A percentile compares a stretch with the other conserved stretches of the same genome.
Evolutionary conservation across 2,329 filamentous ascomycete genomes (phyloP).

Genomic region (Cytospora piceicola): DNA sequence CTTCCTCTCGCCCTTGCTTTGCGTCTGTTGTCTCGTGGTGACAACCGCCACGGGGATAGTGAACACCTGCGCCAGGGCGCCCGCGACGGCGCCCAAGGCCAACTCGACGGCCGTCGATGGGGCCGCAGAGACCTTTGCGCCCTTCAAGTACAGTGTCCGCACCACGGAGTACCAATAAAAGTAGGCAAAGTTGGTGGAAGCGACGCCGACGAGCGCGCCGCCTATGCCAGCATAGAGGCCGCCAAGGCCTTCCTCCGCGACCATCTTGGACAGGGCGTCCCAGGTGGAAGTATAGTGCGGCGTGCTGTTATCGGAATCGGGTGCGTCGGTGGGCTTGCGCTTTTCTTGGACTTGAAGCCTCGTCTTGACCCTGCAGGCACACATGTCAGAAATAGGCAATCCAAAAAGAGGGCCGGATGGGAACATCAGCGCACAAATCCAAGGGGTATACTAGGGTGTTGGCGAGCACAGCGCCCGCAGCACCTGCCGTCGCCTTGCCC

Average conservation of each 20-base stretch:
- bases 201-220: constrained; percentile 86
- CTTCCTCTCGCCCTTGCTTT: constrained; percentile 81
- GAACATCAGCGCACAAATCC: constrained; percentile 71
- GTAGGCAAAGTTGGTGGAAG: constrained; percentile 98
- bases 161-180: constrained; percentile 99
- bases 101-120: constrained; percentile 84
- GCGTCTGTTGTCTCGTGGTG: constrained; percentile 94
- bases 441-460: constrained; percentile 96
- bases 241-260: constrained; percentile 74
- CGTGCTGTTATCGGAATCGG: constrained; percentile 52
- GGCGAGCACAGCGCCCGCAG: constrained; percentile 88
- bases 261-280: constrained; percentile 86
- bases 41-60: constrained; percentile 96
- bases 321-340: constrained; percentile 51
- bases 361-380: constrained; percentile 78
- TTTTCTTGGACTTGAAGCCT: constrained; percentile 94
- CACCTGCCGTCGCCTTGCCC: constrained; percentile 90
- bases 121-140: constrained; percentile 52
- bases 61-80: constrained; percentile 90
- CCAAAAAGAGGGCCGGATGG: constrained; percentile 29
- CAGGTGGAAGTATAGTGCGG: constrained; percentile 84
- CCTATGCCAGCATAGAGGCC: constrained; percentile 90
- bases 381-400: constrained; percentile 39
- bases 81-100: constrained; percentile 81
- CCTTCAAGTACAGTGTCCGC: constrained; percentile 74